phyloP scores from a whole-genome alignment of 164 flowering plant species.

The Tinospora cordifolia region DNA sequence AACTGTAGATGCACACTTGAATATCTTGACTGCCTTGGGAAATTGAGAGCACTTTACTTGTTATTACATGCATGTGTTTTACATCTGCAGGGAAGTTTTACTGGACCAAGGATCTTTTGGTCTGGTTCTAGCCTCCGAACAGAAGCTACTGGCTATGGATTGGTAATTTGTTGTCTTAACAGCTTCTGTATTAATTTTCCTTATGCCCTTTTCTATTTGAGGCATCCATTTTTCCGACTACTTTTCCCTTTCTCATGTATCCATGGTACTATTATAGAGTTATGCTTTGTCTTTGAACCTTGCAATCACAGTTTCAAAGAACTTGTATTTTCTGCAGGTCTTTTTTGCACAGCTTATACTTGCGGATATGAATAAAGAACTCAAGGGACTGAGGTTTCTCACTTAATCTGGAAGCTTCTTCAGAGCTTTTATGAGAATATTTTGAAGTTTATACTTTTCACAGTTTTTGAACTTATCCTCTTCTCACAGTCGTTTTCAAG shows the following conservation, averaged over 20 bases:
- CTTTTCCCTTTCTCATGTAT: too few relatives aligned
- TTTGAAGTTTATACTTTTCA: neutral
- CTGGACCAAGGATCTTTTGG: constrained; percentile 92
- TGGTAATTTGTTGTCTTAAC: constrained; percentile 43
- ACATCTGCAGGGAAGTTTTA: constrained; percentile 95
- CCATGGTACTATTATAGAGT: neutral
- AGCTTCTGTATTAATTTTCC: neutral
- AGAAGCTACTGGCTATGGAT: constrained; percentile 99
- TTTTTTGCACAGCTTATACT: constrained; percentile 93
- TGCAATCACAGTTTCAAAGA: constrained; percentile 10
- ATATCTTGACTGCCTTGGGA: neutral
- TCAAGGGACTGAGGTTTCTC: constrained; percentile 85
- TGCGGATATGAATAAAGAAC: constrained; percentile 86
- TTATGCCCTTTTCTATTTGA: neutral
- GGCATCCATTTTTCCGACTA: neutral
- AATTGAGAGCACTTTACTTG: neutral
- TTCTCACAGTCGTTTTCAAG: neutral
- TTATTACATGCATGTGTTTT: constrained; percentile 23
- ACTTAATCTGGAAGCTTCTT: constrained; percentile 13
- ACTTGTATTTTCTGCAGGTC: constrained; percentile 45
- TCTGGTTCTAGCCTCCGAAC: constrained; percentile 95
- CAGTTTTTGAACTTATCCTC: neutral
- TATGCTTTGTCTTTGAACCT: neutral
- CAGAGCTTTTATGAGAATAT: neutral
- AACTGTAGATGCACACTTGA: neutral